phyloP scores from a whole-genome alignment of 768 basidiomycete genomes.

The Macrolepiota fuliginosa region DNA sequence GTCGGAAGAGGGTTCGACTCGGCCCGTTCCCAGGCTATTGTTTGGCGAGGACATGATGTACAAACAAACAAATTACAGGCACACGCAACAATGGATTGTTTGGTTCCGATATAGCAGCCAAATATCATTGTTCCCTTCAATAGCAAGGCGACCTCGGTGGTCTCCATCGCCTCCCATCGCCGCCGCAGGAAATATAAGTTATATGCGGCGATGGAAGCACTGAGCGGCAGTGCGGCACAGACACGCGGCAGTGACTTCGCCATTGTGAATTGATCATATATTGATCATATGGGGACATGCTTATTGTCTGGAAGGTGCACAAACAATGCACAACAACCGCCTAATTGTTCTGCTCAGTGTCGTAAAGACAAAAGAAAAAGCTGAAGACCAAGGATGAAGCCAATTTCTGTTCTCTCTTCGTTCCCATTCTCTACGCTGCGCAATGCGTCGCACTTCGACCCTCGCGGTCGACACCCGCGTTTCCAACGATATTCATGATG shows the following conservation, averaged over 20 bases:
- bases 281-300: background rate
- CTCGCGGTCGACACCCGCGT: conserved; percentile 21
- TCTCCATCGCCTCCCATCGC: background rate
- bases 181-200: background rate
- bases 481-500: conserved; percentile 14
- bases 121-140: background rate
- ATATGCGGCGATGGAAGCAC: background rate
- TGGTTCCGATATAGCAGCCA: background rate
- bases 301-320: conserved; percentile 7
- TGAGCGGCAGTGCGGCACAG: background rate
- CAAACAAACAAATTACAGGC: background rate
- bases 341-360: conserved; percentile 14
- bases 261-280: background rate
- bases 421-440: conserved; percentile 10
- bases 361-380: conserved; percentile 15
- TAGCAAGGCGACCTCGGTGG: background rate
- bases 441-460: conserved; percentile 21
- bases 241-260: background rate
- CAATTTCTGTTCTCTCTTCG: conserved; percentile 7
- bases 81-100: background rate
- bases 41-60: background rate
- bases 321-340: conserved; percentile 16
- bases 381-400: background rate
- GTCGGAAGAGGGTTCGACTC: too few relatives aligned
- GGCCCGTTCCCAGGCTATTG: background rate